phyloP scores from a whole-genome alignment of 805 yeast species.

The Kodamaea leandrae region DNA sequence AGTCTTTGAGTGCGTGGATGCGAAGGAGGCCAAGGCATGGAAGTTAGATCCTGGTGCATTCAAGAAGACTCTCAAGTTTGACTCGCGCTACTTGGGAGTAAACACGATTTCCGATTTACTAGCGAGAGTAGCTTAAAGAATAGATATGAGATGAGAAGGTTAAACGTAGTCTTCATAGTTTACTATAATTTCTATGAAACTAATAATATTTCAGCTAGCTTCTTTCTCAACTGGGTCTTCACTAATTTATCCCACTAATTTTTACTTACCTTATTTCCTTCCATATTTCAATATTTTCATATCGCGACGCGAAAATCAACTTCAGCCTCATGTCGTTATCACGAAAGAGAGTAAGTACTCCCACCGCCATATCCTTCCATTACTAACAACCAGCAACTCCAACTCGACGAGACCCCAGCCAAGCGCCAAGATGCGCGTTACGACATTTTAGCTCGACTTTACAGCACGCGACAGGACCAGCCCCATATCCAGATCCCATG shows the following conservation, averaged over 20 bases:
- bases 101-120: conserved; percentile 28
- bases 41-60: conserved; percentile 16
- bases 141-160: too few relatives aligned
- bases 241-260: too few relatives aligned
- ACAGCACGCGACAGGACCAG: conserved; percentile 18
- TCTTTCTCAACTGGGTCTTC: too few relatives aligned
- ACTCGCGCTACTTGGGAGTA: conserved; percentile 18
- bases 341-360: conserved; percentile 25
- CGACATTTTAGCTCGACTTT: conserved; percentile 23
- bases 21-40: conserved; percentile 19
- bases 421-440: conserved; percentile 20
- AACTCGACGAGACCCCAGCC: conserved; percentile 10
- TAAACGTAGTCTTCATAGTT: neutral
- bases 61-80: conserved; percentile 19
- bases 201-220: too few relatives aligned
- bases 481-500: conserved; percentile 24
- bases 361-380: neutral
- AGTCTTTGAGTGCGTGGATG: conserved; percentile 25
- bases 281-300: too few relatives aligned
- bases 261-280: too few relatives aligned
- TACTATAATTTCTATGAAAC: neutral
- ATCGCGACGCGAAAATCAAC: neutral
- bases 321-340: conserved; percentile 25
- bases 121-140: conserved; percentile 22
- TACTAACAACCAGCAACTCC: conserved; percentile 19